A percentile compares a stretch with the other conserved stretches of the same genome.
Conservation (phyloP, 352 stramenopile species). For the Globisporangium uncinulatum region DNA sequence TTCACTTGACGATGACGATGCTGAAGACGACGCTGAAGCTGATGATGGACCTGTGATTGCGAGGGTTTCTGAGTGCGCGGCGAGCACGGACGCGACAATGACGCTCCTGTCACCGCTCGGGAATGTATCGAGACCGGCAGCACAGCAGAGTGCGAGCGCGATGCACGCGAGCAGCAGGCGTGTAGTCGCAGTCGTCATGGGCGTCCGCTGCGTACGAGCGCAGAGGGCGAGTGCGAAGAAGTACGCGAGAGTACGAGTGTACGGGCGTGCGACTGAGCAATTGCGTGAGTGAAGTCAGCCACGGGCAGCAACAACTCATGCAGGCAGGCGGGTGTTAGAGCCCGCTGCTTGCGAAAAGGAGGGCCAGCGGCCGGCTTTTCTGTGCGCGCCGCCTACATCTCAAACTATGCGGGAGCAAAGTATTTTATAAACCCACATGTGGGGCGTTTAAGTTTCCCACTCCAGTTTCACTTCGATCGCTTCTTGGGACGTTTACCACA, state of each 20-base stretch:
- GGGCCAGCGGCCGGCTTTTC: too few relatives aligned
- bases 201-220: background rate
- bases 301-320: too few relatives aligned
- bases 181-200: background rate
- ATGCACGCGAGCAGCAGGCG: constrained; percentile 1
- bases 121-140: constrained; percentile 5
- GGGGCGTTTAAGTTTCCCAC: too few relatives aligned
- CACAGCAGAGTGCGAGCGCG: background rate
- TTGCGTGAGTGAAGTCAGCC: too few relatives aligned
- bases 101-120: constrained; percentile 1
- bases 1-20: background rate
- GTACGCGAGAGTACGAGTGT: constrained; percentile 2
- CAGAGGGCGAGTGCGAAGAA: background rate
- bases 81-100: constrained; percentile 6
- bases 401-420: too few relatives aligned
- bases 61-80: constrained; percentile 1
- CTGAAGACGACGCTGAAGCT: background rate
- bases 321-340: too few relatives aligned
- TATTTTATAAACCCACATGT: too few relatives aligned
- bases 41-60: background rate
- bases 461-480: too few relatives aligned
- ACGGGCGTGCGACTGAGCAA: background rate
- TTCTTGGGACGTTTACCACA: too few relatives aligned
- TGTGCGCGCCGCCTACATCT: background rate
- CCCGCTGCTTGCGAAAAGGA: too few relatives aligned